A percentile compares a stretch with the other conserved stretches of the same genome.
These are phyloP conservation scores for Nelumbo lutea DNA, from an alignment of 164 flowering plant species.

Conservation along the genomic window DNA sequence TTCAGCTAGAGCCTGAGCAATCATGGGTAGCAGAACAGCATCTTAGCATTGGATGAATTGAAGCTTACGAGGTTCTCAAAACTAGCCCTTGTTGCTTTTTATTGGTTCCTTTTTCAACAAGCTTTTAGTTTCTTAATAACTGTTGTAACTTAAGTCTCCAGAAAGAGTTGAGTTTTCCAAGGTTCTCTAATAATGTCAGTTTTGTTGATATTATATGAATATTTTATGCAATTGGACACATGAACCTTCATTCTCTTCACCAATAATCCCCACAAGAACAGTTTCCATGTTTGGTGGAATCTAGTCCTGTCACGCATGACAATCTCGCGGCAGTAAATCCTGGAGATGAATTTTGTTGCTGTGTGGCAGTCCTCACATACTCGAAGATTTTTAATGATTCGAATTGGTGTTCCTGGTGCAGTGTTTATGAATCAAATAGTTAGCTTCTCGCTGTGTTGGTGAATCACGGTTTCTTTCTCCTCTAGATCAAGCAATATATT, in stretches of 20 bases:
- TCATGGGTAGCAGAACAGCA: constrained; percentile 35
- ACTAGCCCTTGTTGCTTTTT: not conserved
- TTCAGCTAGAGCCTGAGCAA: constrained; percentile 25
- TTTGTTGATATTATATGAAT: too few relatives aligned
- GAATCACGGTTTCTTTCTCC: constrained; percentile 27
- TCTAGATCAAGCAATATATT: constrained; percentile 28
- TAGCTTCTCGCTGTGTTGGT: constrained; percentile 33
- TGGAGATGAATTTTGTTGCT: constrained; percentile 36
- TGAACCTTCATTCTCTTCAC: constrained; percentile 11
- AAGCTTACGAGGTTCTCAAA: not conserved
- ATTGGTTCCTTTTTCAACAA: not conserved
- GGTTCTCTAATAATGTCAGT: not conserved
- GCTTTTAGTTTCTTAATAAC: not conserved
- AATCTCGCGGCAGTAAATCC: constrained; percentile 29
- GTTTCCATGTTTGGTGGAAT: constrained; percentile 36
- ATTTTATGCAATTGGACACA: too few relatives aligned
- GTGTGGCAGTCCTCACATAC: constrained; percentile 36
- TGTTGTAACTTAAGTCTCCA: not conserved
- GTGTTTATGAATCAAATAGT: constrained; percentile 29
- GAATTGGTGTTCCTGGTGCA: constrained; percentile 22
- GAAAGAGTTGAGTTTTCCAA: not conserved
- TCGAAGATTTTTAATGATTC: constrained; percentile 33
- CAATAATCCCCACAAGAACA: constrained; percentile 38
- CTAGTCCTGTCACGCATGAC: constrained; percentile 31
- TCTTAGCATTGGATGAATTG: constrained; percentile 18